Base-by-base conservation (phyloP, 2,329 filamentous ascomycete genomes). In the Epichloe typhina region DNA sequence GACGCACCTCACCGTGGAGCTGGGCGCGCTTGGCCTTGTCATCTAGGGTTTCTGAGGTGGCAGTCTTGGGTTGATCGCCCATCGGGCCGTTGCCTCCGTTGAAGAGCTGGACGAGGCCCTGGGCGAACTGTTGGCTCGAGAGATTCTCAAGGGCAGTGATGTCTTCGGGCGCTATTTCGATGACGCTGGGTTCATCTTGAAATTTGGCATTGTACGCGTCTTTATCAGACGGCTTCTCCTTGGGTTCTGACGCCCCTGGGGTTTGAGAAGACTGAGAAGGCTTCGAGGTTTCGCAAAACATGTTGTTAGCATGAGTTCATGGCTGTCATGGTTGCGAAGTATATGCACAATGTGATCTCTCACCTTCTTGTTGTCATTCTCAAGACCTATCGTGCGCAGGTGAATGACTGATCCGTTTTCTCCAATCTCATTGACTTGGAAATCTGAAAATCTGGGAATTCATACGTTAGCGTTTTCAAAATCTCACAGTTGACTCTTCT, bases 371-470 rank as follows among this genome's bases (percentile, higher is more conserved):
- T 23, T 56, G 46, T 36, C 50, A 46, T 41, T 56, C 56, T 49
- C 53, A 7, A 64, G 43, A 15, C 64, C 66, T 17, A 76, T 66
- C 49, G 72, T 76, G 52, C 67, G 73, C 46, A 96, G 71, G 65
- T 91, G 88, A 49, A 93, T 66, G 13, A 95, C 86, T 50, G 81
- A 69, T 15, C 89, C 89, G 61, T 84, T 79, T 33, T 83, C 81
- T 19, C 78, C 71, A 55, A 96, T 91, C 66, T 96, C 90, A 62
- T 95, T 90, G 59, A 96, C 90, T 58, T 93, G 73, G 60, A 96
- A 96, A 65, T 96, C 90, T 4, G 89, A 91, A 66, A 90, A 96
- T 57, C 88, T 80, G 47, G 3, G 2, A 5, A 12, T 19, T n/a
- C 13, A 33, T 47, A 9, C 46, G 37, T 42, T 1, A 4, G n/a